These are phyloP conservation scores for Pilatotrama ljubarskyi DNA, from an alignment of 768 basidiomycete species.

Conservation along the genomic window DNA sequence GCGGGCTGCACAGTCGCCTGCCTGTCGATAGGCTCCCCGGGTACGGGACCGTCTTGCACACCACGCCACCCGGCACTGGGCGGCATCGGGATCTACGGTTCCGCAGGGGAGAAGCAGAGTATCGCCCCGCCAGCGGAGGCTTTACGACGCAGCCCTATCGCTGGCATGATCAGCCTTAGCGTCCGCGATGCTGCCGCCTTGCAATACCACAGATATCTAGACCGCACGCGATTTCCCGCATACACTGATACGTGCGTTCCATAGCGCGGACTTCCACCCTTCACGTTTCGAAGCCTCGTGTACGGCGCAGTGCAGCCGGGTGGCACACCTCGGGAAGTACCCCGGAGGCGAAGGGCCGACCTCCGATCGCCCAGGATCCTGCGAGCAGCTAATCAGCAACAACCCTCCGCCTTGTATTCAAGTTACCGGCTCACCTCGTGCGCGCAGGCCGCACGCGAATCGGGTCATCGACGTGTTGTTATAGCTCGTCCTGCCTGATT, in stretches of 20 bases:
- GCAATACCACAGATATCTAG: too few relatives aligned
- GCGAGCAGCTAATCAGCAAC: background rate
- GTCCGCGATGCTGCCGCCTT: background rate
- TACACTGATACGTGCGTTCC: background rate
- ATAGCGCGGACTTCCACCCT: background rate
- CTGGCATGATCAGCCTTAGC: background rate
- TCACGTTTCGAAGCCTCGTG: background rate
- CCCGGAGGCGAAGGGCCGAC: background rate
- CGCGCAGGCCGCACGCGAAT: background rate
- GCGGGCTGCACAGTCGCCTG: too few relatives aligned
- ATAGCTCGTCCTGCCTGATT: background rate
- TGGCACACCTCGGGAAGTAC: conserved; percentile 2
- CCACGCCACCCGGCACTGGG: conserved; percentile 1
- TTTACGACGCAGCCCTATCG: background rate
- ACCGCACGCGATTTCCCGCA: too few relatives aligned
- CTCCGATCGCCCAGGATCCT: background rate
- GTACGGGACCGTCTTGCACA: background rate
- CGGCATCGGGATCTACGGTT: background rate
- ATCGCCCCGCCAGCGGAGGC: background rate
- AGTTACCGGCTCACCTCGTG: conserved; percentile 2
- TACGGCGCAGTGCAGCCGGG: background rate
- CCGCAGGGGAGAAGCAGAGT: background rate
- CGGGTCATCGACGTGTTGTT: too few relatives aligned
- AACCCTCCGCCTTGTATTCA: background rate
- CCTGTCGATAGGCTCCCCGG: too few relatives aligned